Conservation (phyloP, 2,329 filamentous ascomycete genomes). For the Neonectria neomacrospora region DNA sequence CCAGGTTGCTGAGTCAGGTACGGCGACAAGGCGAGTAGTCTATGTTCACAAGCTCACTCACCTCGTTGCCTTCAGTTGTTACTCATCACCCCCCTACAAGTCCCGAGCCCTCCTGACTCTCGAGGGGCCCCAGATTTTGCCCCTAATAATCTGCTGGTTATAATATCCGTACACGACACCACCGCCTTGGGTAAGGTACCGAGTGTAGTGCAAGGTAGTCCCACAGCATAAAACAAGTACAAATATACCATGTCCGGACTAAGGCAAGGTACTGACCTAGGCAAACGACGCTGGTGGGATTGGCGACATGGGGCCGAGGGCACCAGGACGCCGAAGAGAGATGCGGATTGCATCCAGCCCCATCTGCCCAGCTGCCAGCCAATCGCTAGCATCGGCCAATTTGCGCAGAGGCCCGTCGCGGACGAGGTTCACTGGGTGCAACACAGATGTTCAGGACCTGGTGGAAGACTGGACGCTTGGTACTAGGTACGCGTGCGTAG, state of each 20-base stretch:
- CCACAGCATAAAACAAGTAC: conserved; percentile 16
- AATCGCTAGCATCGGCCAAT: conserved; percentile 28
- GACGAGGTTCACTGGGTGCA: conserved; percentile 22
- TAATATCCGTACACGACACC: conserved; percentile 1
- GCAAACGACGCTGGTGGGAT: conserved; percentile 27
- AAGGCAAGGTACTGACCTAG: conserved; percentile 24
- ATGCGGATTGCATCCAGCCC: conserved; percentile 9
- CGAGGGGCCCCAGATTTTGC: conserved; percentile 4
- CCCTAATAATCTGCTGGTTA: conserved; percentile 16
- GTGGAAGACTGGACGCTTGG: background rate
- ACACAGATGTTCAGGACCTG: background rate
- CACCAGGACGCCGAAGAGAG: conserved; percentile 7
- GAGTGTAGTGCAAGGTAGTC: conserved; percentile 10
- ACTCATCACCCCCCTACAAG: too few species aligned
- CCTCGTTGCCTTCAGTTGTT: background rate
- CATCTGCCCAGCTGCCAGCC: conserved; percentile 7
- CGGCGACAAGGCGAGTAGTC: background rate
- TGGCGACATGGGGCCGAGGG: conserved; percentile 20
- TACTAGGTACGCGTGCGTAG: too few species aligned
- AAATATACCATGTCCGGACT: conserved; percentile 18
- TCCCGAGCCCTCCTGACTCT: background rate
- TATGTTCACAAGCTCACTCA: conserved; percentile 21
- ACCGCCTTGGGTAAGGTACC: conserved; percentile 6
- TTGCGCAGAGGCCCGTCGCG: conserved; percentile 34
- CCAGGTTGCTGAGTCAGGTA: conserved; percentile 23